Conservation (phyloP, 2,329 filamentous ascomycete genomes). For the Cladophialophora carrionii region DNA sequence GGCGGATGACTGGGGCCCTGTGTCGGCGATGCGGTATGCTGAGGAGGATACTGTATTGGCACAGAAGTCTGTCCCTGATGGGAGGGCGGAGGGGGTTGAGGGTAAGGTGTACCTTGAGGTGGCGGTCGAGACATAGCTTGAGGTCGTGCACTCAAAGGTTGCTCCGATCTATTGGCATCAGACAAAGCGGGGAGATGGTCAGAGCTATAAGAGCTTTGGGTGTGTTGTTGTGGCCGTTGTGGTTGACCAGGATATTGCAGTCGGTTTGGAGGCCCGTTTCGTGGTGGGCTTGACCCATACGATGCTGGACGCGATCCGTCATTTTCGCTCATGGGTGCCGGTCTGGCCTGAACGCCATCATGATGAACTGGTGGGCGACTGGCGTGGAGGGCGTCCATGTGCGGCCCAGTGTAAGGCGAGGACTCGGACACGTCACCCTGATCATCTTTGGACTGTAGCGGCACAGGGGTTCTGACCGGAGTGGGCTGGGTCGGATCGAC, state of each 20-base stretch:
- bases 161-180: conserved; percentile 32
- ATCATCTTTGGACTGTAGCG: conserved; percentile 80
- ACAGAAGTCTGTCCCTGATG: conserved; percentile 8
- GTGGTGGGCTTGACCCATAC: conserved; percentile 49
- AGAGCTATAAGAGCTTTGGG: conserved; percentile 27
- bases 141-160: conserved; percentile 15
- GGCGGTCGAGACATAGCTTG: conserved; percentile 34
- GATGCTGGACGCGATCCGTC: conserved; percentile 48
- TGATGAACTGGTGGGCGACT: conserved; percentile 39
- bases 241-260: conserved; percentile 32
- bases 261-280: conserved; percentile 33
- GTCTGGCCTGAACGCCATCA: conserved; percentile 50
- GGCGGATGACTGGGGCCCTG: neutral
- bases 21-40: neutral
- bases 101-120: conserved; percentile 25
- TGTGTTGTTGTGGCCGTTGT: conserved; percentile 32
- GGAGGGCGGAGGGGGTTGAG: conserved; percentile 13
- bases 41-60: conserved; percentile 3
- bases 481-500: conserved; percentile 74
- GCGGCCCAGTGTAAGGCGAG: conserved; percentile 22
- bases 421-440: conserved; percentile 45
- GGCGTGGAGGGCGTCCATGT: conserved; percentile 19
- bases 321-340: conserved; percentile 44
- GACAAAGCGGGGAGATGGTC: conserved; percentile 36
- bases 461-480: conserved; percentile 68